These are phyloP conservation scores for Termitomyces sp. DNA, from an alignment of 768 basidiomycete species.

Conservation along the genomic window DNA sequence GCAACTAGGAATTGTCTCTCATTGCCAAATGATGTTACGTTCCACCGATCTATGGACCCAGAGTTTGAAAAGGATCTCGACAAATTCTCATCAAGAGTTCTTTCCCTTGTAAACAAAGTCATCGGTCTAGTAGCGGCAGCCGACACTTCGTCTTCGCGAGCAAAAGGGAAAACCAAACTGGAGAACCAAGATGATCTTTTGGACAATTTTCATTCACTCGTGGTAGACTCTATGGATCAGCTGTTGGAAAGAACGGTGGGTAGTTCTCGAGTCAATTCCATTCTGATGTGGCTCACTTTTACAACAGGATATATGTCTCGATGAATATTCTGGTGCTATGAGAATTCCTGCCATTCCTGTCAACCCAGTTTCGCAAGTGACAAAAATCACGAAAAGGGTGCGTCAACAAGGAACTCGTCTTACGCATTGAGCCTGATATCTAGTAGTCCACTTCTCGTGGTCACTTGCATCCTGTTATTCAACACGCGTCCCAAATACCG, in stretches of 20 bases:
- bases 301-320: slow-evolving; percentile 75
- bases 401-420: neutral
- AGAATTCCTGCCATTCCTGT: slow-evolving; percentile 63
- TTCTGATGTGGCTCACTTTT: neutral
- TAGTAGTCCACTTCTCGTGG: slow-evolving; percentile 28
- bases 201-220: slow-evolving; percentile 71
- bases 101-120: slow-evolving; percentile 62
- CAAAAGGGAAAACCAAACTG: slow-evolving; percentile 52
- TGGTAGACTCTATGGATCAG: slow-evolving; percentile 83
- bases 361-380: slow-evolving; percentile 30
- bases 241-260: slow-evolving; percentile 80
- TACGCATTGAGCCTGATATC: slow-evolving; percentile 7
- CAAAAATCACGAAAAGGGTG: slow-evolving; percentile 31
- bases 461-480: slow-evolving; percentile 53
- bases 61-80: slow-evolving; percentile 69
- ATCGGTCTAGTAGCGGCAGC: slow-evolving; percentile 46
- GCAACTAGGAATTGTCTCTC: slow-evolving; percentile 57
- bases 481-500: slow-evolving; percentile 67
- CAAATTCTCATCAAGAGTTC: slow-evolving; percentile 55
- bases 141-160: slow-evolving; percentile 22
- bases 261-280: neutral
- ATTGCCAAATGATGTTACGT: slow-evolving; percentile 74
- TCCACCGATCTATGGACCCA: slow-evolving; percentile 83
- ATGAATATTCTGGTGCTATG: slow-evolving; percentile 66
- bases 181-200: slow-evolving; percentile 75